Base-by-base conservation (phyloP, 495 filamentous ascomycete species). In the Tuber melanosporum region DNA sequence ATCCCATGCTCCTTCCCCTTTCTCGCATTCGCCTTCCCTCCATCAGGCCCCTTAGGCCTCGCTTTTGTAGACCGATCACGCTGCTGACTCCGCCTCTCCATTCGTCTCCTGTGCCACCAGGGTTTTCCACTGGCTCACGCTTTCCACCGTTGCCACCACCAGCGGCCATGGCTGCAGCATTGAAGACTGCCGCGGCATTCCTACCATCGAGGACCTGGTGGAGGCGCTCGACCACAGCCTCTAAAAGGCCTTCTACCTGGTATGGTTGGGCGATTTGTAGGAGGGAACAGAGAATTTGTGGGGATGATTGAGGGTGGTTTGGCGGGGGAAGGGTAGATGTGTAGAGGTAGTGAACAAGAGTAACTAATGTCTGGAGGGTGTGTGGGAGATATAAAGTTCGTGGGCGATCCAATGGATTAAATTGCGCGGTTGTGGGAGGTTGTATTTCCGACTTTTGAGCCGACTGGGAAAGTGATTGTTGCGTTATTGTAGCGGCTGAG, bases 151-250 rank as follows among this genome's bases (percentile, higher is more conserved):
- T 72, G 66, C 96, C 95, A 42, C 95, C 94, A 1, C 96, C 95
- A 12, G 96, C 96, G 4, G 95, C 96, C 95, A 98, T 98, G 71
- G 95, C 95, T 0, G 95, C 94, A 0, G 96, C 95, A 79, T 99
- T 99, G 88, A 98, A 99, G 20, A 98, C 93, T 22, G 96, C 95
- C 0, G 95, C 96, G 0, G 95, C 94, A 82, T 98, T 99, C 71
- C 94, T 88, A 19, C 91, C 93, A 81, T 99, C 96, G 4, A 99
- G 90, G 12, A 95, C 89, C 74, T 92, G 90, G 82, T 99, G 95
- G 9, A 99, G 89, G 32, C 95, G 91, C 83, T 97, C 93, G 19
- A 98, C 93, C 9, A 92, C 91, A 2, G 93, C 93, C 85, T 98
- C 95, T 0, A 98, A 87, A 1, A 99, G 89, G 0, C 95, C 95